These are phyloP conservation scores for Termitomyces sp. DNA, from an alignment of 768 basidiomycete genomes.

Conservation along the genomic window DNA sequence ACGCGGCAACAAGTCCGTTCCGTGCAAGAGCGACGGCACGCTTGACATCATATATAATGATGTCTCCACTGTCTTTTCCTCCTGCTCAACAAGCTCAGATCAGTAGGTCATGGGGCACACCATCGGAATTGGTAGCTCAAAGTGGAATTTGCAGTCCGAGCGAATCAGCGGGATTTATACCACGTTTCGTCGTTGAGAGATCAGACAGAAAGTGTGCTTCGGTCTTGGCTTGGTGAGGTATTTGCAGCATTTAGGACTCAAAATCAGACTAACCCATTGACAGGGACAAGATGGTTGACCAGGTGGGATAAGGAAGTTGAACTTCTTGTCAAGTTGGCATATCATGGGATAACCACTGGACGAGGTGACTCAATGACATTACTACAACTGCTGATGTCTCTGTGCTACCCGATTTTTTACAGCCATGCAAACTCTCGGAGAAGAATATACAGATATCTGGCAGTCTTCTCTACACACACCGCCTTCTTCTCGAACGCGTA, in stretches of 20 bases:
- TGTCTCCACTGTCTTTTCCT: constrained; percentile 50
- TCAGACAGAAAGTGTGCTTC: constrained; percentile 66
- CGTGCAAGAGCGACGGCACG: not conserved
- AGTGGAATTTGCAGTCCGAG: constrained; percentile 52
- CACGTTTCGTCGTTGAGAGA: constrained; percentile 72
- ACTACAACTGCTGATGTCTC: not conserved
- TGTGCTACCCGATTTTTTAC: not conserved
- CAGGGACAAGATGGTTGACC: constrained; percentile 76
- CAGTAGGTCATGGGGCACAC: constrained; percentile 38
- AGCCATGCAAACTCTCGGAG: constrained; percentile 84
- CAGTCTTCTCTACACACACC: constrained; percentile 34
- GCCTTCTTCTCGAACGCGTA: constrained; percentile 40
- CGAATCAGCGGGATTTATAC: constrained; percentile 78
- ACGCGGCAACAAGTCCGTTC: constrained; percentile 1
- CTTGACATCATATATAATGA: not conserved
- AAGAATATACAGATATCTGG: constrained; percentile 88
- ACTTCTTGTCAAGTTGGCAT: constrained; percentile 57
- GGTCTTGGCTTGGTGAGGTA: constrained; percentile 69
- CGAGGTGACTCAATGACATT: constrained; percentile 43
- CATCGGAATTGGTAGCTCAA: constrained; percentile 9
- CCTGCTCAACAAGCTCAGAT: constrained; percentile 82
- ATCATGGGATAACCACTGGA: constrained; percentile 71
- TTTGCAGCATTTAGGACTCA: not conserved
- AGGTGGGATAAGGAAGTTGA: constrained; percentile 82
- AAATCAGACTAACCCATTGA: constrained; percentile 2